A percentile compares a stretch with the other conserved stretches of the same genome.
phyloP scores from a whole-genome alignment of 345 rosid genomes.

The Camelina hispida region DNA sequence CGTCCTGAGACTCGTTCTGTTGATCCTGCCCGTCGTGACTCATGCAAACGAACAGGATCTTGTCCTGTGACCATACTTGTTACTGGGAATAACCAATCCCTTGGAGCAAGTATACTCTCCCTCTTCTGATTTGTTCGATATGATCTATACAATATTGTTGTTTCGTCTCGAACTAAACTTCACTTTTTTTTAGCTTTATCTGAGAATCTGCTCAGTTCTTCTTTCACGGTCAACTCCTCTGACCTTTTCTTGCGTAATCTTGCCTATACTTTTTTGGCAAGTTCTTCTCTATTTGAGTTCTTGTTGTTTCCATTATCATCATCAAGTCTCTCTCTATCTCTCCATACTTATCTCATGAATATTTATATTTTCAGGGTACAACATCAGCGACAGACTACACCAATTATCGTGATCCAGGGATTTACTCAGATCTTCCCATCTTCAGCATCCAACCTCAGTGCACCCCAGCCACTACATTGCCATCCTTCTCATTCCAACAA shows the following conservation, averaged over 20 bases:
- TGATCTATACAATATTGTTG: not conserved
- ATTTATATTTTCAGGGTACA: constrained; percentile 63
- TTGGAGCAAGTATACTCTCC: constrained; percentile 19
- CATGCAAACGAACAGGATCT: not conserved
- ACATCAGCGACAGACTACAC: constrained; percentile 37
- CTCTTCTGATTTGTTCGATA: no score
- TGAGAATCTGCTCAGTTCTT: constrained; percentile 50
- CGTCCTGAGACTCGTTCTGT: not conserved
- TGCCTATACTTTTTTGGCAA: constrained; percentile 56
- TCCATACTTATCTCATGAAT: not conserved
- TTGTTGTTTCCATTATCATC: not conserved
- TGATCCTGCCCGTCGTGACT: not conserved
- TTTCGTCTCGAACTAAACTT: not conserved
- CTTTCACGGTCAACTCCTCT: constrained; percentile 48
- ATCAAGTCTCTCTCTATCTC: not conserved
- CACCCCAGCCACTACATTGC: constrained; percentile 43
- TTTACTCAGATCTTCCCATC: constrained; percentile 52
- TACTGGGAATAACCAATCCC: constrained; percentile 12
- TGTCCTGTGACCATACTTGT: constrained; percentile 8
- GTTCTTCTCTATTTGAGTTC: constrained; percentile 25
- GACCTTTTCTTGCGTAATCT: constrained; percentile 43
- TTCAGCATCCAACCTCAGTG: constrained; percentile 62
- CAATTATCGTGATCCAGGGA: constrained; percentile 64
- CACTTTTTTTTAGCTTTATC: constrained; percentile 52
- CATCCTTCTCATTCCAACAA: constrained; percentile 34